Evolutionary conservation across 768 basidiomycete genomes (phyloP), one percentile per base, ranked within the genome.

Genomic region (Cystoderma amianthinum): DNA sequence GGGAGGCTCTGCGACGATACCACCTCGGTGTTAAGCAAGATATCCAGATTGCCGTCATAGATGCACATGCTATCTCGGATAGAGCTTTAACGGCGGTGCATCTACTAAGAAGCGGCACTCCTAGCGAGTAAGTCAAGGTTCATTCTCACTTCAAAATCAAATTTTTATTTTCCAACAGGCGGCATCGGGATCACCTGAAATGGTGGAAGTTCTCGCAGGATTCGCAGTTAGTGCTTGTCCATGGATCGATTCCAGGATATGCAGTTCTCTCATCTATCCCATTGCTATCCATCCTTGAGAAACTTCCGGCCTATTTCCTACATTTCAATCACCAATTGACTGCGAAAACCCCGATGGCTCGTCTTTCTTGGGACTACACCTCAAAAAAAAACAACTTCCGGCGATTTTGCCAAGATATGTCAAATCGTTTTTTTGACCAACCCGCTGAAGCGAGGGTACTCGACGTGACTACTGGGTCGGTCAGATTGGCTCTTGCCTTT

Each of bases 1-100:
- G 84, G 84, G 86, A 89, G 55, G 86, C 85, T 3, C 69, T 82
- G 16, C 68, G 82, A 43, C 76, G 86, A n/a, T 85, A 84, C 53
- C 76, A 80, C 49, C 61, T 69, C 25, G 79, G 78, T 28, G 62
- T 86, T 40, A 88, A 89, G 57, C 82, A 85, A 46, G 78, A 84
- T 42, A 63, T 89, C 20, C 74, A 88, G 56, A 85, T 89, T 46
- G 85, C 86, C 11, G 65, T 89, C 43, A 87, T 89, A 52, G 85
- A 88, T 63, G 76, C 82, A 2, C 63, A 62, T 36, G 72, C 76
- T 39, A 59, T 89, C 21, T 60, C 69, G 11, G 72, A 68, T 25
- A 67, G 72, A 46, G 76, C 80, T 20, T 69, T 76, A 6, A 86
- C 85, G 11, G 81, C 80, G 19, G 63, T 83, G 32, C 76, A 85